Base-by-base conservation (phyloP, 2,329 filamentous ascomycete species). In the Emmonsiellopsis sp. region DNA sequence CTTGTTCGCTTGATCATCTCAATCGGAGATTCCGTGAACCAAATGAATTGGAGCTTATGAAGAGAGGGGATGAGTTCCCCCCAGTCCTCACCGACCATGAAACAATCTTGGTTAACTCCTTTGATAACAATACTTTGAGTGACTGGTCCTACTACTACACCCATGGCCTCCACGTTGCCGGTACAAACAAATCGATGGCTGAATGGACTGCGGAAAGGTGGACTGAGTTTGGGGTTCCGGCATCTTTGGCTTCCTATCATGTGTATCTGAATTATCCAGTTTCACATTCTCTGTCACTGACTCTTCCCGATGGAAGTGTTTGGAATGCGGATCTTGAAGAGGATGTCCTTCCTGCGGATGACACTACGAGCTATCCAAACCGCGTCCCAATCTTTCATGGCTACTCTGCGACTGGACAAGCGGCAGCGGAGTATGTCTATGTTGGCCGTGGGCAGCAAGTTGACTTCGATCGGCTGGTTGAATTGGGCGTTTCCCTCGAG, bases 391-490 rank as follows among this genome's bases (percentile, higher is more conserved):
- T 67, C 10, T 78, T 78, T 57, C 72, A 77, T 57, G 75, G 74
- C 40, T 76, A 77, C 56, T 76, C 72, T 3, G 69, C 68, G 52
- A 71, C 65, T 30, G 75, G 75, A 15, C 69, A 74, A 58, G 75
- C 71, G 38, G 70, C 67, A 55, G 75, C 72, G 34, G 73, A 76
- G 62, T 76, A 73, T 55, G 72, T 75, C 44, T 76, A 75, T 55
- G 73, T 76, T 11, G 72, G 73, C 32, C 62, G 64, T 32, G 70
- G 69, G 2, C 61, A 65, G 45, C 64, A 72, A 51, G 69, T 71
- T n/a, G 74, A 77, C 52, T 76, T 76, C 46, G 64, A 75, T n/a
- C 66, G 71, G 13, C 62, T 75, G 7, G 49, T 65, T 13, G 67
- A 65, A 32, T 62, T 74, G 7, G 72, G 72, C 31, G 69, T 77